Conservation (phyloP, 2,329 filamentous ascomycete species). For the Fusarium tuaranense region DNA sequence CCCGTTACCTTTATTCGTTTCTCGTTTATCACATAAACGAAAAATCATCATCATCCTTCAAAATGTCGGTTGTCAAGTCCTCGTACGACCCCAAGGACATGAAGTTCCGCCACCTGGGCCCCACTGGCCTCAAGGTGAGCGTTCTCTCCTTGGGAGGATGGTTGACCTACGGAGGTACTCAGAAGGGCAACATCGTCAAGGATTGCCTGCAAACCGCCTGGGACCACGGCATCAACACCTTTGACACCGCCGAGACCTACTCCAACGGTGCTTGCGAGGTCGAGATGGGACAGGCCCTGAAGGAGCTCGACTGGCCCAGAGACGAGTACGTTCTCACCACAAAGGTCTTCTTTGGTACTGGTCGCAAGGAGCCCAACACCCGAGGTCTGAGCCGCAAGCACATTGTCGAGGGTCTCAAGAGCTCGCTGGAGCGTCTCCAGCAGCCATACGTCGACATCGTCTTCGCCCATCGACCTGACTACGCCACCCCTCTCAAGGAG, state of each 20-base stretch:
- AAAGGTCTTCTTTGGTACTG: constrained; percentile 46
- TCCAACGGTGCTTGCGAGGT: constrained; percentile 71
- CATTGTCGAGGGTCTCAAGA: constrained; percentile 64
- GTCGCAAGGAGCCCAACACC: constrained; percentile 62
- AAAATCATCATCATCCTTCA: constrained; percentile 1
- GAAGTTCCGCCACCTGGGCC: constrained; percentile 43
- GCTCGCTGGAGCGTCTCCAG: constrained; percentile 39
- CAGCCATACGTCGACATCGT: constrained; percentile 44
- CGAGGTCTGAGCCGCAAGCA: constrained; percentile 74
- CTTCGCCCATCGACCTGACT: constrained; percentile 43
- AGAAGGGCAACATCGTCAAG: constrained; percentile 70
- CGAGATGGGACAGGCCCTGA: constrained; percentile 70
- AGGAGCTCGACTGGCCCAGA: constrained; percentile 68
- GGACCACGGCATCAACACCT: constrained; percentile 71
- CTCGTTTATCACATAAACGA: neutral
- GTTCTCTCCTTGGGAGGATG: constrained; percentile 43
- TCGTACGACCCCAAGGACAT: constrained; percentile 44
- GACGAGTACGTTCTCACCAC: constrained; percentile 69
- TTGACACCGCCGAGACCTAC: constrained; percentile 70
- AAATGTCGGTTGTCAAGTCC: constrained; percentile 37
- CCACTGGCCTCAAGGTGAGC: constrained; percentile 44
- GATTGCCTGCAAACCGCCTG: constrained; percentile 71
- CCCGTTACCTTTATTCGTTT: neutral
- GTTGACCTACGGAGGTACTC: constrained; percentile 60
- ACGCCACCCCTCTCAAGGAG: constrained; percentile 43